Conservation (phyloP, 331 rosid genomes). For the Arachis monticola region DNA sequence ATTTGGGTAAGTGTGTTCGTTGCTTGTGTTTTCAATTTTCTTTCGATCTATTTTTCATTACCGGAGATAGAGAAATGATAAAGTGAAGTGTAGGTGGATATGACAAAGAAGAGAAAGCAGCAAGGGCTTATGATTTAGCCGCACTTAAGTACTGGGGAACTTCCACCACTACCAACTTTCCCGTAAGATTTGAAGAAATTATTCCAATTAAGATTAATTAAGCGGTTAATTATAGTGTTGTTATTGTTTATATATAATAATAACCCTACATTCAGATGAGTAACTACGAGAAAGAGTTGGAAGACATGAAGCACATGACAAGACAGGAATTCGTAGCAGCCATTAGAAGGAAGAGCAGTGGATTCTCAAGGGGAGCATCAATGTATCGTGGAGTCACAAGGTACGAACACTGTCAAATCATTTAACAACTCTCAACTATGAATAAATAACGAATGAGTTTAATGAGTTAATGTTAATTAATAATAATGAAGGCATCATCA, state of each 20-base stretch:
- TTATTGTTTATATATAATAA: background rate
- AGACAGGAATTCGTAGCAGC: slow-evolving; percentile 99
- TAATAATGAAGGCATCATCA: slow-evolving; percentile 58
- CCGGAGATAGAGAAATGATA: background rate
- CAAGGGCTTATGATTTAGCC: slow-evolving; percentile 97
- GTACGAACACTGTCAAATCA: slow-evolving; percentile 25
- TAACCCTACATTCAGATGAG: slow-evolving; percentile 54
- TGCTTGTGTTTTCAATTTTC: slow-evolving; percentile 1
- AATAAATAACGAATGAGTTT: too few species aligned
- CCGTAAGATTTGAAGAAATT: slow-evolving; percentile 46
- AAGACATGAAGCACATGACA: slow-evolving; percentile 98
- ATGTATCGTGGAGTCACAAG: slow-evolving; percentile 92
- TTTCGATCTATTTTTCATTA: background rate
- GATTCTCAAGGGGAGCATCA: slow-evolving; percentile 88
- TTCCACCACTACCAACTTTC: slow-evolving; percentile 96
- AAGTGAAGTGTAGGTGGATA: slow-evolving; percentile 68
- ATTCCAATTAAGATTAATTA: too few species aligned
- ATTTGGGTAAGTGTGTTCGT: slow-evolving; percentile 60
- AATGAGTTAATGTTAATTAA: too few species aligned
- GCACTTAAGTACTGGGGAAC: slow-evolving; percentile 98
- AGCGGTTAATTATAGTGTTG: background rate
- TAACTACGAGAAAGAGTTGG: slow-evolving; percentile 94
- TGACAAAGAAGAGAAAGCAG: slow-evolving; percentile 99
- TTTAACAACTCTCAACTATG: too few species aligned
- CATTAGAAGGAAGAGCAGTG: slow-evolving; percentile 95